Conservation (phyloP, 306 rosid genomes). For the Pyrus betulifolia region DNA sequence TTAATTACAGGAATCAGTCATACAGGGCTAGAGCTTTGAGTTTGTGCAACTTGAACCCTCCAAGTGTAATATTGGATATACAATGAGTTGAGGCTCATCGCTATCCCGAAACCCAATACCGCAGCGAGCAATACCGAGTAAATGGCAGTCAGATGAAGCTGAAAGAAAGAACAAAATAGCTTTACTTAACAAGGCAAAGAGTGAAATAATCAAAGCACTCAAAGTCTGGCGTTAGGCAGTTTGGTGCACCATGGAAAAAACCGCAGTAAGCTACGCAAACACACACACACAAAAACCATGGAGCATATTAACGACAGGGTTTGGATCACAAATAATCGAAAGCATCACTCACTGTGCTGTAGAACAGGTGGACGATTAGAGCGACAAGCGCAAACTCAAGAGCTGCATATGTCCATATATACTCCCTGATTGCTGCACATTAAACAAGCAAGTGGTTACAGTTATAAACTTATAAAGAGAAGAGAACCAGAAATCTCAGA, state of each 20-base stretch:
- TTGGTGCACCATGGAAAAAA: neutral
- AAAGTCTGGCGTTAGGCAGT: neutral
- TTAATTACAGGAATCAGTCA: constrained; percentile 18
- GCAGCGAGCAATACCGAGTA: constrained; percentile 72
- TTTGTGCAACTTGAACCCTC: constrained; percentile 53
- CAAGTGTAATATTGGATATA: constrained; percentile 55
- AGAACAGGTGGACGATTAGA: constrained; percentile 61
- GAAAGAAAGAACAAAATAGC: constrained; percentile 19
- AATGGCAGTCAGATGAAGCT: constrained; percentile 62
- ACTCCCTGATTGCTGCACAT: constrained; percentile 83
- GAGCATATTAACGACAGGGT: neutral
- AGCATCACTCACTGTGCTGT: constrained; percentile 49
- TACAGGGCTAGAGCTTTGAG: constrained; percentile 35
- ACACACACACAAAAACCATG: neutral
- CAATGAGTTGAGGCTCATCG: constrained; percentile 64
- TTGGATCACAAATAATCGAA: constrained; percentile 10
- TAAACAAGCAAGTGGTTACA: constrained; percentile 2
- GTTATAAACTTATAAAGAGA: neutral
- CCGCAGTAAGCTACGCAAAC: neutral
- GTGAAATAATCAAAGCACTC: neutral
- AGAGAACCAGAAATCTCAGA: neutral
- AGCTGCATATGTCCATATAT: constrained; percentile 95
- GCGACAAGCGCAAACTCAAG: constrained; percentile 95
- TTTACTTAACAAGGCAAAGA: neutral
- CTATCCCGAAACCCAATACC: constrained; percentile 64